These are phyloP conservation scores for Metschnikowia peoriensis DNA, from an alignment of 805 yeast genomes.

Conservation along the genomic window DNA sequence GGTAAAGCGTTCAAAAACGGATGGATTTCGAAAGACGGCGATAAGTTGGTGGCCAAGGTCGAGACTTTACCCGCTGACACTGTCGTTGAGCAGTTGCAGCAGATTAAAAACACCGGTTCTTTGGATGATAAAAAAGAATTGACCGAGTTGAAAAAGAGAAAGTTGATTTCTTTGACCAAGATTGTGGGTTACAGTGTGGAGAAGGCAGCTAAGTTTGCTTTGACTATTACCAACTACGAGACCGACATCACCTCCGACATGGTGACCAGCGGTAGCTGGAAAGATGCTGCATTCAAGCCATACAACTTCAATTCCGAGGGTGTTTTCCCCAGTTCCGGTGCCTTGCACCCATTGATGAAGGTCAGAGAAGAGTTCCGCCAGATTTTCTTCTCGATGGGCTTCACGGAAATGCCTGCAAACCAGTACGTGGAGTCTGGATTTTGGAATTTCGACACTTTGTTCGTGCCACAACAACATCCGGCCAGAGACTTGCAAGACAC, in stretches of 20 bases:
- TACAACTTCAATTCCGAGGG: conserved; percentile 97
- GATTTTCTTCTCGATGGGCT: conserved; percentile 96
- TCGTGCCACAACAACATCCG: conserved; percentile 99
- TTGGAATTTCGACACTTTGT: conserved; percentile 98
- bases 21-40: conserved; percentile 91
- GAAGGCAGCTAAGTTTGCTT: conserved; percentile 84
- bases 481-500: conserved; percentile 99
- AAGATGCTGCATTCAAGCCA: conserved; percentile 81
- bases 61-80: conserved; percentile 59
- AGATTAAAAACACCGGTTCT: conserved; percentile 55
- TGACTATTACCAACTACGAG: conserved; percentile 75
- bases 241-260: conserved; percentile 95
- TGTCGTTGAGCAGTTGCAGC: conserved; percentile 61
- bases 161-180: conserved; percentile 70
- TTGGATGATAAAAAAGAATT: conserved; percentile 64
- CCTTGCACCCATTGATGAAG: conserved; percentile 93
- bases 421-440: conserved; percentile 97
- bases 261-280: conserved; percentile 82
- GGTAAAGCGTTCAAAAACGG: conserved; percentile 97
- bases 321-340: conserved; percentile 79
- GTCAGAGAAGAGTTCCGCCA: conserved; percentile 98
- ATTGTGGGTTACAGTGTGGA: conserved; percentile 68
- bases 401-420: conserved; percentile 98
- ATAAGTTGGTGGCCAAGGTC: conserved; percentile 64
- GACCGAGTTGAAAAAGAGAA: conserved; percentile 90